Evolutionary conservation across 2,329 filamentous ascomycete genomes (phyloP).

Genomic region (Talaromyces sp.): DNA sequence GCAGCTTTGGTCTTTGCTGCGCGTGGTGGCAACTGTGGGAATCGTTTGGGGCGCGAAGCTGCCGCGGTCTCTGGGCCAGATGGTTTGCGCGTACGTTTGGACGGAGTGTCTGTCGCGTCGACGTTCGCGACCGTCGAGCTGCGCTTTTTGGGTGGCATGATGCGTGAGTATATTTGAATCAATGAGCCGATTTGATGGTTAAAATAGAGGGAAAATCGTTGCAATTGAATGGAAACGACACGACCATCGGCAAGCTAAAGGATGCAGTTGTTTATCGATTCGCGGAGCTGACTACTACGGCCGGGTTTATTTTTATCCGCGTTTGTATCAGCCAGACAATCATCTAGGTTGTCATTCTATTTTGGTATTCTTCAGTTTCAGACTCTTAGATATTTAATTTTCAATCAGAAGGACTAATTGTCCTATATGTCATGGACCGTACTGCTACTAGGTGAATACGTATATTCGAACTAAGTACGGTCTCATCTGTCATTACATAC

Average conservation of each 20-base stretch:
- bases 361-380: background rate
- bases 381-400: background rate
- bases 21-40: conserved; percentile 10
- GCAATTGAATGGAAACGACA: background rate
- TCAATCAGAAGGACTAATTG: background rate
- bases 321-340: background rate
- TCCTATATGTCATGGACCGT: background rate
- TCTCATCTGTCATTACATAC: too few species aligned
- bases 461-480: too few species aligned
- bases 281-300: background rate
- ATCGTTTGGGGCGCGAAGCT: conserved; percentile 12
- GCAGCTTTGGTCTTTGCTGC: conserved; percentile 15
- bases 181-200: background rate
- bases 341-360: background rate
- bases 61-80: conserved; percentile 15
- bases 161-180: background rate
- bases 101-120: conserved; percentile 22
- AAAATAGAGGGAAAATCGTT: background rate
- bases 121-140: conserved; percentile 25
- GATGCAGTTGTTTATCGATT: background rate
- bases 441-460: too few species aligned
- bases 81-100: conserved; percentile 26
- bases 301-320: background rate
- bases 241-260: background rate
- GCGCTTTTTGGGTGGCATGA: conserved; percentile 27